Conservation (phyloP, 2,329 filamentous ascomycete species). For the Ceratocystis eucalypticola region DNA sequence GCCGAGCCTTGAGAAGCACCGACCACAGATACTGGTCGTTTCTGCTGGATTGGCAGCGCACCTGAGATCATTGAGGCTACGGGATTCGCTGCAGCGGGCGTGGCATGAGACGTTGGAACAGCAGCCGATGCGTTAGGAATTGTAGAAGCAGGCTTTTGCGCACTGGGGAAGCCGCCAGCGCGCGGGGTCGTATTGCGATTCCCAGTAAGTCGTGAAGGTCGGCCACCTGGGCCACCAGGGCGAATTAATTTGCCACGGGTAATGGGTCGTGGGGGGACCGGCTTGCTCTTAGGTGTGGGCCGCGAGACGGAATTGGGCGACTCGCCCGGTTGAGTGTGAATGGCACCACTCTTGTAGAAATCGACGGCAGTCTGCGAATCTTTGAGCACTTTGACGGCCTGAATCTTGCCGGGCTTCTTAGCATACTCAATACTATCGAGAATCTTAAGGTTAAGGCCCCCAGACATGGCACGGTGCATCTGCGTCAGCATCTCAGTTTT, state of each 20-base stretch:
- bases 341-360: conserved; percentile 82
- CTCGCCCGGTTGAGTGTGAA: conserved; percentile 79
- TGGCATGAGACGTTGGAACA: conserved; percentile 20
- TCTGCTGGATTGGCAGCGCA: conserved; percentile 14
- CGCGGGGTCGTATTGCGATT: conserved; percentile 34
- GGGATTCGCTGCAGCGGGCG: conserved; percentile 16
- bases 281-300: conserved; percentile 77
- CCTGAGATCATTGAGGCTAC: conserved; percentile 15
- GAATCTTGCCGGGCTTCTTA: conserved; percentile 92
- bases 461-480: conserved; percentile 65
- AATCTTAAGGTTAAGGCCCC: conserved; percentile 69
- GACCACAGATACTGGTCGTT: conserved; percentile 20
- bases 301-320: conserved; percentile 67
- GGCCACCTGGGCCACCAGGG: conserved; percentile 72
- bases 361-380: conserved; percentile 67
- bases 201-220: conserved; percentile 56
- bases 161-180: conserved; percentile 27
- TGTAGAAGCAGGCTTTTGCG: conserved; percentile 23
- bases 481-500: conserved; percentile 98
- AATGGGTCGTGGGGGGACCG: conserved; percentile 76
- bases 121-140: conserved; percentile 20
- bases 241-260: conserved; percentile 86
- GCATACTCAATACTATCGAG: conserved; percentile 82
- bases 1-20: conserved; percentile 18
- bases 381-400: conserved; percentile 77